A percentile compares a stretch with the other conserved stretches of the same genome.
Evolutionary conservation across 306 rosid species (phyloP).

Genomic region (Rosa chinensis): DNA sequence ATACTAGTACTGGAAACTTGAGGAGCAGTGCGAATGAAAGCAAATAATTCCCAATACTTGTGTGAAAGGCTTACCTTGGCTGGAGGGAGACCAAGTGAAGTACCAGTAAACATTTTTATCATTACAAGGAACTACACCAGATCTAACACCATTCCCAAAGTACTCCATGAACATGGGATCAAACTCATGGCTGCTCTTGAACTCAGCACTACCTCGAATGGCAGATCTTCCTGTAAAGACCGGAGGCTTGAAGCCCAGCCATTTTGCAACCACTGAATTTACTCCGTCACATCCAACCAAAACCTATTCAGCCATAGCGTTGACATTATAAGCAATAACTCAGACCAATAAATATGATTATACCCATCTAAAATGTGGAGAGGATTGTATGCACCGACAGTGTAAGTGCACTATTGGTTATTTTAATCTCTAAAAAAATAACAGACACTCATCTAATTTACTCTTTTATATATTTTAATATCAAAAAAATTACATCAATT

Average conservation of each 20-base stretch:
- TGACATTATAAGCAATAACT: background rate
- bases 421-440: too few species aligned
- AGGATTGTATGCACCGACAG: too few species aligned
- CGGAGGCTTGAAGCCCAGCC: conserved; percentile 25
- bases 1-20: too few species aligned
- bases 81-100: conserved; percentile 26
- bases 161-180: conserved; percentile 19
- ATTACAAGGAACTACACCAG: conserved; percentile 32
- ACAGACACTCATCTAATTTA: too few species aligned
- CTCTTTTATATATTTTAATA: too few species aligned
- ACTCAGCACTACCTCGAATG: conserved; percentile 9
- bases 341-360: too few species aligned
- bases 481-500: too few species aligned
- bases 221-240: conserved; percentile 29
- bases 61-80: background rate
- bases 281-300: conserved; percentile 36
- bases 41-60: background rate
- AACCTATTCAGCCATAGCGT: background rate
- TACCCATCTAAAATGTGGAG: too few species aligned
- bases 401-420: too few species aligned
- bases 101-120: conserved; percentile 27
- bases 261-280: conserved; percentile 26
- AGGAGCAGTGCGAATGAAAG: background rate
- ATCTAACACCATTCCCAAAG: conserved; percentile 28
- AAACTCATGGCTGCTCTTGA: conserved; percentile 20